Base-by-base conservation (phyloP, 2,329 filamentous ascomycete genomes). In the Verticillium dahliae region DNA sequence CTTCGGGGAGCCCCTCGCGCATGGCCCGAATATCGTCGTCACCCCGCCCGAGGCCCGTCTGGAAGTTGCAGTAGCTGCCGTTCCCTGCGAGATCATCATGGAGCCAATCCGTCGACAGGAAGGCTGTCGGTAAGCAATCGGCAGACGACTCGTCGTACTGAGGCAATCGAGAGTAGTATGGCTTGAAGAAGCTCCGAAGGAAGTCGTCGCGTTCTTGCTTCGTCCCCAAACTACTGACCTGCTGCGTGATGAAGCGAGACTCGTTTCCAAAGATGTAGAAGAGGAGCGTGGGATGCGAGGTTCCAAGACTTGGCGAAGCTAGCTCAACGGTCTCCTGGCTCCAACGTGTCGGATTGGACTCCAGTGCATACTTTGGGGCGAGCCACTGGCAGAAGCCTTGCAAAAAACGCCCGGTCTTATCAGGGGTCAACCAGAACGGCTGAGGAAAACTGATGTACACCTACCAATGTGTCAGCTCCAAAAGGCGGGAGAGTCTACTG, bases 31-130 rank as follows among this genome's bases (percentile, higher is more conserved):
- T 85, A 71, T 96, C 90, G 62, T 80, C 77, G 67, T 93, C 90
- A 1, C 88, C 91, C 6, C 85, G 78, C 66, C 85, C 78, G 56
- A 94, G 71, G 0, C 91, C 92, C 15, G 89, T 80, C 69, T 92
- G 92, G 75, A 96, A 96, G 72, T 96, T 96, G 59, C 83, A 85
- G 73, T 97, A 97, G 67, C 88, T 90, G 9, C 93, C 92, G 69
- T 89, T 86, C 0, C 93, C 92, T 0, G 92, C 90, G 37, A 92
- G 82, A 15, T 90, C 85, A 69, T 97, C 92, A 57, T 83, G 83
- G 34, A 90, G 81, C 92, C 92, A 97, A 62, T 84, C 81, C 0
- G 92, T 96, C 0, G 90, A 86, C 3, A 92, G 78, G 45, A 87
- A 83, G 0, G 79, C 83, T 1, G 73, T 75, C 0, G 92, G 91